Conservation (phyloP, 805 yeast genomes). For the Cyberlindnera xylosilytica region DNA sequence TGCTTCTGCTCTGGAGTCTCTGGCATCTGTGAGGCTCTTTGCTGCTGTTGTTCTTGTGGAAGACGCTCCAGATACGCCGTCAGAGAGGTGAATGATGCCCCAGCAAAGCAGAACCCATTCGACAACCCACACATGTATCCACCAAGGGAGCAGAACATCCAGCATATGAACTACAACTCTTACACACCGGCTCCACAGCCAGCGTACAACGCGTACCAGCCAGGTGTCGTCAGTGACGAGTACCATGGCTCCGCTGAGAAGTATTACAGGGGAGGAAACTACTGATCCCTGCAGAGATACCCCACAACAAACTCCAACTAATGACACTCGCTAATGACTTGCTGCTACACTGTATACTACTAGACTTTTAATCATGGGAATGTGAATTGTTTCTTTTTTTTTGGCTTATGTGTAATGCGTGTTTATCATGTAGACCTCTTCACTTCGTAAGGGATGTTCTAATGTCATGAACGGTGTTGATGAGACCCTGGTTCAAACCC, state of each 20-base stretch:
- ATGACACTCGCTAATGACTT: slow-evolving; percentile 3
- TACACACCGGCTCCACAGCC: slow-evolving; percentile 8
- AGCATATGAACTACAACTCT: slow-evolving; percentile 6
- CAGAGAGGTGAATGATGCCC: slow-evolving; percentile 9
- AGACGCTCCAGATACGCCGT: slow-evolving; percentile 3
- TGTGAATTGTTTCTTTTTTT: too few relatives aligned
- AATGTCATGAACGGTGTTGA: slow-evolving; percentile 20
- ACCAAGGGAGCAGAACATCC: slow-evolving; percentile 7
- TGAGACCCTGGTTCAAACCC: slow-evolving; percentile 17
- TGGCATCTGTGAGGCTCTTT: slow-evolving; percentile 46
- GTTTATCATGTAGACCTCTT: too few relatives aligned
- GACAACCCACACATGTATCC: slow-evolving; percentile 25
- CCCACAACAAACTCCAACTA: background rate
- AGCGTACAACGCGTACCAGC: slow-evolving; percentile 14
- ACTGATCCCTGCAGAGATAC: background rate
- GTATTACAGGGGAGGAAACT: slow-evolving; percentile 7
- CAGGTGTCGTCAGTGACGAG: slow-evolving; percentile 21
- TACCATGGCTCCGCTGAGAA: slow-evolving; percentile 8
- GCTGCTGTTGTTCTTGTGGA: slow-evolving; percentile 46
- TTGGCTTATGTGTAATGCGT: too few relatives aligned
- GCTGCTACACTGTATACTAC: too few relatives aligned
- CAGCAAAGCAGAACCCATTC: slow-evolving; percentile 14
- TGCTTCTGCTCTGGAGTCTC: slow-evolving; percentile 57
- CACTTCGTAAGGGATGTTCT: slow-evolving; percentile 18
- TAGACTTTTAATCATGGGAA: too few relatives aligned